Evolutionary conservation across 495 filamentous ascomycete species (phyloP).

Genomic region (Cairneyella variabilis): DNA sequence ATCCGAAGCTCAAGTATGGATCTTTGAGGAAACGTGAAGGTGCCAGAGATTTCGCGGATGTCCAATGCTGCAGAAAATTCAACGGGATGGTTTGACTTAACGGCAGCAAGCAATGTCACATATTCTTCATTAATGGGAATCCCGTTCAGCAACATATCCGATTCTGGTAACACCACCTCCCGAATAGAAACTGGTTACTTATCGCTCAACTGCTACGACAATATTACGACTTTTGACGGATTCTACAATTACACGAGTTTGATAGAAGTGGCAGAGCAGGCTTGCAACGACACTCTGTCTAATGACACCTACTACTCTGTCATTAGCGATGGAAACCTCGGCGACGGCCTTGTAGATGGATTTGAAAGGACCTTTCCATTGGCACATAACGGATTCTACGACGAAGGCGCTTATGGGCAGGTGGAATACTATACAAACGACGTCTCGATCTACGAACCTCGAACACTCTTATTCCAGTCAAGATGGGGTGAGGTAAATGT

Average conservation of each 20-base stretch:
- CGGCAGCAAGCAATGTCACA: background rate
- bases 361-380: background rate
- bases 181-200: background rate
- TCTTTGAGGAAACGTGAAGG: slow-evolving; percentile 10
- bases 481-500: background rate
- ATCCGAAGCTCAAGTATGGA: slow-evolving; percentile 7
- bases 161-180: slow-evolving; percentile 1
- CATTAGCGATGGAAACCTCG: background rate
- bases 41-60: slow-evolving; percentile 6
- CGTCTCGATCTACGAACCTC: background rate
- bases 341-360: background rate
- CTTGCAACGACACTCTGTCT: background rate
- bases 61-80: background rate
- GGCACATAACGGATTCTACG: background rate
- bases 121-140: slow-evolving; percentile 9
- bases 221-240: background rate
- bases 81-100: background rate
- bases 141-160: background rate
- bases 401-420: background rate
- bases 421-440: background rate
- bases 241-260: background rate
- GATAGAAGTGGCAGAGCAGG: background rate
- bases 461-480: slow-evolving; percentile 1
- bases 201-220: slow-evolving; percentile 3
- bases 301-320: background rate